Conservation (phyloP, 2,329 filamentous ascomycete genomes). For the Paraconiothyrium sp. region DNA sequence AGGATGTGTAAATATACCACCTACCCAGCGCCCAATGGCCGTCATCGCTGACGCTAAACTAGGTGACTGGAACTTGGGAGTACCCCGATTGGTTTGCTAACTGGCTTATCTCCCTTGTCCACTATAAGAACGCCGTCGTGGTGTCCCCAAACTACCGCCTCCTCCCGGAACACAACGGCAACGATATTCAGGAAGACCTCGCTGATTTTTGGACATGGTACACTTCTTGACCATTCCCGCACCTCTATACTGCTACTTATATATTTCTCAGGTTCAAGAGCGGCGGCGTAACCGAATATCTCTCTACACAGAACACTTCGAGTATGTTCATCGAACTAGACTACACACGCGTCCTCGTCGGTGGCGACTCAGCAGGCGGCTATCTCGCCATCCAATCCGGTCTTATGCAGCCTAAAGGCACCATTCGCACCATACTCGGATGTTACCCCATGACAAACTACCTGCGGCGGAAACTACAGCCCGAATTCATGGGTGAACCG, state of each 20-base stretch:
- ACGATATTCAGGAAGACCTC: constrained; percentile 60
- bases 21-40: constrained; percentile 3
- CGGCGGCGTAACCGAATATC: constrained; percentile 20
- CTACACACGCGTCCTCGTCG: constrained; percentile 37
- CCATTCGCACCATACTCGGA: constrained; percentile 34
- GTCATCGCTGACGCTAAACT: neutral
- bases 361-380: constrained; percentile 52
- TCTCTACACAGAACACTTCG: constrained; percentile 23
- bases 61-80: constrained; percentile 40
- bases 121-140: constrained; percentile 55
- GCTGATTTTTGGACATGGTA: constrained; percentile 59
- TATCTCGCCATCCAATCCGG: constrained; percentile 49
- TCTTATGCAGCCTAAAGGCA: constrained; percentile 28
- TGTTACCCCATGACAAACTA: constrained; percentile 44
- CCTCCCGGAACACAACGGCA: constrained; percentile 58
- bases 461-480: constrained; percentile 14
- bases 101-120: constrained; percentile 52
- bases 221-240: neutral
- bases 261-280: constrained; percentile 35
- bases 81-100: constrained; percentile 42
- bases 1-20: constrained; percentile 47
- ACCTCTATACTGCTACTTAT: neutral
- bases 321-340: constrained; percentile 29
- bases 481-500: constrained; percentile 14
- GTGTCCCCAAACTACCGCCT: constrained; percentile 62